phyloP scores from a whole-genome alignment of 2,329 filamentous ascomycete genomes.

The Incumbomyces delicatus region DNA sequence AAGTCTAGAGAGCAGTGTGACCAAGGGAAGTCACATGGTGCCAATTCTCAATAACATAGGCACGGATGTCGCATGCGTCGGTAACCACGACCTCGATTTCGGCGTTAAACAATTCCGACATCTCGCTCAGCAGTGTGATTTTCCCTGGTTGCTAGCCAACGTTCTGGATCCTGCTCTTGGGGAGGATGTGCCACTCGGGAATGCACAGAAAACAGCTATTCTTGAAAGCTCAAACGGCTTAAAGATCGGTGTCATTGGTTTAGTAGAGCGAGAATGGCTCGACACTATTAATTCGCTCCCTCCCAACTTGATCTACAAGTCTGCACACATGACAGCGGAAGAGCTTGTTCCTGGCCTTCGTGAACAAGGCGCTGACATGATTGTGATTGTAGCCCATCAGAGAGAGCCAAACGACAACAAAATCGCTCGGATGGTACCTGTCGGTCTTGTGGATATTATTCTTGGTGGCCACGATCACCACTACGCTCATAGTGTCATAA shows the following conservation, averaged over 20 bases:
- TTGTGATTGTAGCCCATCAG: conserved; percentile 76
- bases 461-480: conserved; percentile 86
- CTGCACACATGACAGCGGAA: conserved; percentile 63
- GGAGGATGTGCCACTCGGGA: conserved; percentile 61
- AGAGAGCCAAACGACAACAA: conserved; percentile 85
- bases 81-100: conserved; percentile 90
- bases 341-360: conserved; percentile 65
- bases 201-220: conserved; percentile 65
- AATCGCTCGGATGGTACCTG: conserved; percentile 60
- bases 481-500: conserved; percentile 67
- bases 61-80: conserved; percentile 72
- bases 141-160: conserved; percentile 82
- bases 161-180: conserved; percentile 68
- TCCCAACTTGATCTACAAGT: conserved; percentile 71
- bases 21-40: conserved; percentile 81
- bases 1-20: conserved; percentile 77
- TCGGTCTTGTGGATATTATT: conserved; percentile 71
- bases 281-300: conserved; percentile 81
- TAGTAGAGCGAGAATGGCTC: conserved; percentile 82
- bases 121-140: conserved; percentile 58
- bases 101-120: conserved; percentile 71
- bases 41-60: conserved; percentile 68
- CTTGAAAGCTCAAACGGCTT: conserved; percentile 72
- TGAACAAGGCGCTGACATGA: conserved; percentile 67
- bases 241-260: conserved; percentile 74